Evolutionary conservation across 208 protist genomes (phyloP).

Genomic region (Leishmania braziliensis): DNA sequence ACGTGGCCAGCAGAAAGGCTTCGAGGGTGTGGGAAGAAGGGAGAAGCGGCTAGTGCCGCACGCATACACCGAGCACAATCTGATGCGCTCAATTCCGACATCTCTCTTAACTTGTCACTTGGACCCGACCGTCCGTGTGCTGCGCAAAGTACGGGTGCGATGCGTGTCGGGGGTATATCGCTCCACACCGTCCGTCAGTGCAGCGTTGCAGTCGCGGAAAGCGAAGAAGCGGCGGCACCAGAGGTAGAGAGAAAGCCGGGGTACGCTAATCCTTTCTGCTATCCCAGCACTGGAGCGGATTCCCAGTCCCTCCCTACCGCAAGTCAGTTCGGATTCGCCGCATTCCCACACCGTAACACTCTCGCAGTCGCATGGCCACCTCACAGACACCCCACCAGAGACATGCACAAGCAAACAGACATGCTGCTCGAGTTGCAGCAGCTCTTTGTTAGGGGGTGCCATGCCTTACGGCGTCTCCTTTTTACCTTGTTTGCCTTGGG

Average conservation of each 20-base stretch:
- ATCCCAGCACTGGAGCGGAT: background rate
- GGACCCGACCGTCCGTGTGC: background rate
- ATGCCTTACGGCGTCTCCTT: too few species aligned
- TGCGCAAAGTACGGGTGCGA: background rate
- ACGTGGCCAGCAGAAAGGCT: background rate
- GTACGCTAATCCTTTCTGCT: background rate
- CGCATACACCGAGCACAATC: background rate
- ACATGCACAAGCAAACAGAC: constrained; percentile 5
- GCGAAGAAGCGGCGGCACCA: background rate
- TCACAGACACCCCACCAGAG: background rate
- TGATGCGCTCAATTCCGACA: background rate
- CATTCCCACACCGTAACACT: constrained; percentile 6
- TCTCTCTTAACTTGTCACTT: background rate
- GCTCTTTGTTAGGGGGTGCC: background rate
- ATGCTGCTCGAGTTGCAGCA: background rate
- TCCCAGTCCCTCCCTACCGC: background rate
- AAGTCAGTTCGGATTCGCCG: background rate
- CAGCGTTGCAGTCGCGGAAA: background rate
- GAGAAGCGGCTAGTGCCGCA: background rate
- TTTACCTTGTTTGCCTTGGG: background rate
- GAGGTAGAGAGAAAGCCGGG: background rate
- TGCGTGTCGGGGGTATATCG: background rate
- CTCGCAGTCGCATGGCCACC: background rate
- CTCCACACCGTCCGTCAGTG: background rate
- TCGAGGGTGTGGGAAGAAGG: background rate